These are phyloP conservation scores for Xylaria multiplex DNA, from an alignment of 2,329 filamentous ascomycete genomes.

Conservation along the genomic window DNA sequence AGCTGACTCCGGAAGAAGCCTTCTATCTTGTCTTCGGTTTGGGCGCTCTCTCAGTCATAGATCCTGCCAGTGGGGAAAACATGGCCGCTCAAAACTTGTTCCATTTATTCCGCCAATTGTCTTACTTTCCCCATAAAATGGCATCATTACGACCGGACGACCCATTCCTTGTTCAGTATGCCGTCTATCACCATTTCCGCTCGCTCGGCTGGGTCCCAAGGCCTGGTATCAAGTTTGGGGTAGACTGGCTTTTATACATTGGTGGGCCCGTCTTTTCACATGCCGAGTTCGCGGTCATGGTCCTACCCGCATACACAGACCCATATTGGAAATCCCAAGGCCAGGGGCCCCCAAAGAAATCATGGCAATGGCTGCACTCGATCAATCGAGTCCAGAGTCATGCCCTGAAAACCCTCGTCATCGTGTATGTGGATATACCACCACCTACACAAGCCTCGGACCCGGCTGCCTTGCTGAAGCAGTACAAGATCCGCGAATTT, in stretches of 20 bases:
- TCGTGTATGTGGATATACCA: constrained; percentile 93
- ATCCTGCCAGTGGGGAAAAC: constrained; percentile 56
- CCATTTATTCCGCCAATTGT: constrained; percentile 73
- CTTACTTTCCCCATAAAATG: constrained; percentile 71
- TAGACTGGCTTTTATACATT: constrained; percentile 94
- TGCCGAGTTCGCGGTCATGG: constrained; percentile 88
- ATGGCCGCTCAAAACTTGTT: constrained; percentile 69
- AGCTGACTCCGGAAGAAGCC: constrained; percentile 87
- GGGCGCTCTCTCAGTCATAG: constrained; percentile 74
- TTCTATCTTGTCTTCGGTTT: constrained; percentile 89
- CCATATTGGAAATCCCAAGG: constrained; percentile 73
- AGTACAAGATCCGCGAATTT: constrained; percentile 83
- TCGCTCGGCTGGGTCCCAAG: constrained; percentile 95
- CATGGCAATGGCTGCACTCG: constrained; percentile 88
- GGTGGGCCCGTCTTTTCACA: constrained; percentile 94
- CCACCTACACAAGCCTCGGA: constrained; percentile 67
- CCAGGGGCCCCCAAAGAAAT: constrained; percentile 59
- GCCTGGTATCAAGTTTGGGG: constrained; percentile 91
- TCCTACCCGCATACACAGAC: constrained; percentile 84
- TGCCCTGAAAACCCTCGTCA: constrained; percentile 87
- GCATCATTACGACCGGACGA: constrained; percentile 75
- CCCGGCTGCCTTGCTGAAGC: constrained; percentile 70
- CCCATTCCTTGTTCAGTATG: constrained; percentile 85
- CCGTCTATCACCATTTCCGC: constrained; percentile 94
- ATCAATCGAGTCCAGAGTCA: constrained; percentile 90